Evolutionary conservation across 2,329 filamentous ascomycete species (phyloP).

Genomic region (Bipolaris bicolor): DNA sequence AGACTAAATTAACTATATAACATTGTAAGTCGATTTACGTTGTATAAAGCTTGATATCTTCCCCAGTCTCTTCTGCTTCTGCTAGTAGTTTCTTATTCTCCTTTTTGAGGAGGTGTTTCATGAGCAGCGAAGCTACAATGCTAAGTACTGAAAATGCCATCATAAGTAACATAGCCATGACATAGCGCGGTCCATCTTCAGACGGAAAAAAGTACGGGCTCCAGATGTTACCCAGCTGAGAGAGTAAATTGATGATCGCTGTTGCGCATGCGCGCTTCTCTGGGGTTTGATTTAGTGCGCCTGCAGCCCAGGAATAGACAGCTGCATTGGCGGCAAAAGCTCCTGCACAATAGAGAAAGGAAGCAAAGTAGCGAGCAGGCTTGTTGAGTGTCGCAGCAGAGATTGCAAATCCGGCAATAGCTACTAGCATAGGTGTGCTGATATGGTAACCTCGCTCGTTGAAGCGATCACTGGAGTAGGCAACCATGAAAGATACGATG

Average conservation of each 20-base stretch:
- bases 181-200: not conserved
- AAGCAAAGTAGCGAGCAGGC: not conserved
- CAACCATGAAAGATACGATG: not conserved
- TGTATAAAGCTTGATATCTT: not conserved
- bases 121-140: not conserved
- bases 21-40: not conserved
- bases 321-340: not conserved
- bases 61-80: not conserved
- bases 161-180: not conserved
- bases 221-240: not conserved
- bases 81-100: not conserved
- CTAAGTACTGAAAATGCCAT: not conserved
- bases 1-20: too few relatives aligned
- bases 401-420: not conserved
- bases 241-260: not conserved
- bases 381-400: not conserved
- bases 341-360: not conserved
- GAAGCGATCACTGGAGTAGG: not conserved
- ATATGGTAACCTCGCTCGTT: not conserved
- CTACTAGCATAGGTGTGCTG: not conserved
- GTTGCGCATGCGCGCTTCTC: not conserved
- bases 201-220: not conserved
- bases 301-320: not conserved
- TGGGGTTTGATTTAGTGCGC: not conserved
- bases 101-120: not conserved